These are phyloP conservation scores for Yueomyces sp. DNA, from an alignment of 805 yeast genomes.

Conservation along the genomic window DNA sequence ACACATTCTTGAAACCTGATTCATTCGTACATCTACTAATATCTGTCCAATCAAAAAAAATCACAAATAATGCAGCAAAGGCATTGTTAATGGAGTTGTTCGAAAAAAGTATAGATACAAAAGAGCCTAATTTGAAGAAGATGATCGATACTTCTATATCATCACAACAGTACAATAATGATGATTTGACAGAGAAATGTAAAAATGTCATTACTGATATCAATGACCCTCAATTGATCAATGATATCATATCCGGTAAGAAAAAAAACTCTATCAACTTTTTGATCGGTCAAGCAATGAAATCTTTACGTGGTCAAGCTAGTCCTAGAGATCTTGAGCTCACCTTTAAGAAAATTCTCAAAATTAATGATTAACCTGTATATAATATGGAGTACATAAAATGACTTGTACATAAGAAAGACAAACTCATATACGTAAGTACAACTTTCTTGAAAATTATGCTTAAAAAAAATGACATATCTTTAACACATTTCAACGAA, in stretches of 20 bases:
- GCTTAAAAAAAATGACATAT: too few relatives aligned
- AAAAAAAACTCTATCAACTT: conserved; percentile 54
- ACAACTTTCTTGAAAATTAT: too few relatives aligned
- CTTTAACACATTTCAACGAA: too few relatives aligned
- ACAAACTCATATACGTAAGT: too few relatives aligned
- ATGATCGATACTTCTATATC: too few relatives aligned
- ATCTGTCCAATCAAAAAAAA: conserved; percentile 30
- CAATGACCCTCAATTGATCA: conserved; percentile 38
- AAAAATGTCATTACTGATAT: conserved; percentile 28
- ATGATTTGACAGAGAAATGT: conserved; percentile 25
- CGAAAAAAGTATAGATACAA: too few relatives aligned
- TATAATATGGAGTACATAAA: too few relatives aligned
- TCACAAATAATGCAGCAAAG: conserved; percentile 62
- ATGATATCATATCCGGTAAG: conserved; percentile 42
- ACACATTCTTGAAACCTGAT: conserved; percentile 25
- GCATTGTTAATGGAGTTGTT: conserved; percentile 28
- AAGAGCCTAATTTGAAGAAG: too few relatives aligned
- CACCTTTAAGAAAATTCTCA: conserved; percentile 19
- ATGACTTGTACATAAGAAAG: too few relatives aligned
- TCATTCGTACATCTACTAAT: conserved; percentile 42
- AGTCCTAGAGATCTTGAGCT: conserved; percentile 24
- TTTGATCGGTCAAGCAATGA: conserved; percentile 79
- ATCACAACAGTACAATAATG: too few relatives aligned
- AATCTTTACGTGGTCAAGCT: conserved; percentile 50
- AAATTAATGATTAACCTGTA: conserved; percentile 6